These are phyloP conservation scores for Brassica juncea DNA, from an alignment of 345 rosid genomes.

Conservation along the genomic window DNA sequence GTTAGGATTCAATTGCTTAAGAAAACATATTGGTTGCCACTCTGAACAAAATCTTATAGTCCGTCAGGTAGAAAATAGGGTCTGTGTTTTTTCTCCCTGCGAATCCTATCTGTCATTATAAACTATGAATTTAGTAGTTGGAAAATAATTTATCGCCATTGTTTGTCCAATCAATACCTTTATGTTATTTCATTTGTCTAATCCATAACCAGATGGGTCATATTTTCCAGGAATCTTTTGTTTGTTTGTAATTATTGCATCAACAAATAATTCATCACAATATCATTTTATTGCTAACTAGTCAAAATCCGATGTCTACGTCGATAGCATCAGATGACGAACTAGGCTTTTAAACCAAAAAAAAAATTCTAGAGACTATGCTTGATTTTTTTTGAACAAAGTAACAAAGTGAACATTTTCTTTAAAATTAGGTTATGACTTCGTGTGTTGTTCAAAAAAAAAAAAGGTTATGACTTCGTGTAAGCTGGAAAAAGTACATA, in stretches of 20 bases:
- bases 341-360: neutral
- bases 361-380: neutral
- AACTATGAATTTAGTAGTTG: neutral
- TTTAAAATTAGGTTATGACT: neutral
- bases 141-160: neutral
- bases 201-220: conserved; percentile 35
- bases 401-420: neutral
- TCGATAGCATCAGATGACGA: neutral
- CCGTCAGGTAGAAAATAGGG: neutral
- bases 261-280: conserved; percentile 15
- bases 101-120: neutral
- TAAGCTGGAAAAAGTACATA: neutral
- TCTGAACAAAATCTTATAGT: neutral
- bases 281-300: neutral
- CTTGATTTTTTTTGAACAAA: neutral
- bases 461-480: neutral
- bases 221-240: conserved; percentile 35
- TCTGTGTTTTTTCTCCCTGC: conserved; percentile 1
- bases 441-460: no score
- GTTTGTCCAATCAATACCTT: conserved; percentile 38
- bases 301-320: conserved; percentile 19
- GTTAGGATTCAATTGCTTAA: neutral
- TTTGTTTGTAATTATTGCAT: conserved; percentile 34
- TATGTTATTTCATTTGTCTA: conserved; percentile 42
- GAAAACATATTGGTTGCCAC: conserved; percentile 1